A percentile compares a stretch with the other conserved stretches of the same genome.
Evolutionary conservation across 371 early-diverging fungal genomes (phyloP).

Genomic region (Rhizopus sp.): DNA sequence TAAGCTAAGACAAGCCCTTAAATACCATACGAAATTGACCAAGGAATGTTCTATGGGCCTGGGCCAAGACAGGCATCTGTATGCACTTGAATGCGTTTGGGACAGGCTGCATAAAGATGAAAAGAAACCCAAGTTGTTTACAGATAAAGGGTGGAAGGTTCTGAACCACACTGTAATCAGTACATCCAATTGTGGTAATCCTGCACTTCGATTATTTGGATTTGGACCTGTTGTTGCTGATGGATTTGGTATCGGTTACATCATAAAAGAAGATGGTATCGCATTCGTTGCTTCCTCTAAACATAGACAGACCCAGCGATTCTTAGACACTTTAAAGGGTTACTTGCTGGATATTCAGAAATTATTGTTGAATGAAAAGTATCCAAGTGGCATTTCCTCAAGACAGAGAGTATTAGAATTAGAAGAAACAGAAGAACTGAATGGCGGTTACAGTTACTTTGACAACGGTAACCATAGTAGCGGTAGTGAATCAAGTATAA

Average conservation of each 20-base stretch:
- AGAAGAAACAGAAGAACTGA: conserved; percentile 36
- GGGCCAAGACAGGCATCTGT: conserved; percentile 88
- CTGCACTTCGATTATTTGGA: conserved; percentile 83
- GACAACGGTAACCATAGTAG: conserved; percentile 39
- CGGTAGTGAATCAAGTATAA: conserved; percentile 5
- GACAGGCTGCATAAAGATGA: conserved; percentile 50
- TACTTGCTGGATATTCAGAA: conserved; percentile 46
- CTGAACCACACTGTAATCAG: conserved; percentile 78
- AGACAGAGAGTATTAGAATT: conserved; percentile 44
- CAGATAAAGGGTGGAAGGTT: conserved; percentile 63
- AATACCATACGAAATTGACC: conserved; percentile 73
- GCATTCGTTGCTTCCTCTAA: conserved; percentile 59
- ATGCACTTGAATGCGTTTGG: conserved; percentile 70
- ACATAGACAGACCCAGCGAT: conserved; percentile 58
- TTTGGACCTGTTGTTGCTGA: conserved; percentile 93
- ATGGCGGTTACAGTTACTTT: conserved; percentile 56
- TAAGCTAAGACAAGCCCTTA: conserved; percentile 62
- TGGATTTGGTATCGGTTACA: conserved; percentile 90
- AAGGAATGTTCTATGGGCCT: conserved; percentile 70
- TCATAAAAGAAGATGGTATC: conserved; percentile 75
- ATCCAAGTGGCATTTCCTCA: conserved; percentile 46
- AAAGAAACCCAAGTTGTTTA: conserved; percentile 70
- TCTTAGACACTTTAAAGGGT: conserved; percentile 44
- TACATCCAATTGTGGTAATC: conserved; percentile 87
- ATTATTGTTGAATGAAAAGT: conserved; percentile 49